Evolutionary conservation across 2,329 filamentous ascomycete species (phyloP).

Genomic region (Epichloe amarillans): DNA sequence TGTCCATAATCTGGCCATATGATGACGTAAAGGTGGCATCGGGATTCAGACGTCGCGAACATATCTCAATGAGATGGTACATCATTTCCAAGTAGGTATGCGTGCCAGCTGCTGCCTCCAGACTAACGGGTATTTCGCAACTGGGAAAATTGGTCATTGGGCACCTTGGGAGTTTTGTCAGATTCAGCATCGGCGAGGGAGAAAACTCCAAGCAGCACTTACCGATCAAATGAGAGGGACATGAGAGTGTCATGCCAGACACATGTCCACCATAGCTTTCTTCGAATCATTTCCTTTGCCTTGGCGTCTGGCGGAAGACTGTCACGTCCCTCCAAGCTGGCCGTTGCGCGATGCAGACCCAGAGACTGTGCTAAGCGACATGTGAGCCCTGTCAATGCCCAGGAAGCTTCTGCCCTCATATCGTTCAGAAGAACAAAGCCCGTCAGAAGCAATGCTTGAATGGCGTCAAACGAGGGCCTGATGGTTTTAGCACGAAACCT

Average conservation of each 20-base stretch:
- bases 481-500: slow-evolving; percentile 4
- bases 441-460: slow-evolving; percentile 49
- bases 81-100: slow-evolving; percentile 50
- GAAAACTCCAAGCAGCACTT: slow-evolving; percentile 3
- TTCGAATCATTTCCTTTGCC: slow-evolving; percentile 40
- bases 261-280: slow-evolving; percentile 50
- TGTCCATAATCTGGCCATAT: slow-evolving; percentile 42
- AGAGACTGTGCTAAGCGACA: slow-evolving; percentile 53
- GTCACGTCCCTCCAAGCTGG: slow-evolving; percentile 31
- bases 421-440: slow-evolving; percentile 53
- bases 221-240: slow-evolving; percentile 53
- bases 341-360: slow-evolving; percentile 39
- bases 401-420: slow-evolving; percentile 57
- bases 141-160: slow-evolving; percentile 49
- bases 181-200: neutral
- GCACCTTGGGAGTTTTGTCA: slow-evolving; percentile 27
- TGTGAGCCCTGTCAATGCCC: slow-evolving; percentile 50
- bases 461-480: slow-evolving; percentile 50
- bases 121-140: slow-evolving; percentile 37
- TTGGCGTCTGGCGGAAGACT: slow-evolving; percentile 28
- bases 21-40: slow-evolving; percentile 35
- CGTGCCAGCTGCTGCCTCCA: slow-evolving; percentile 29
- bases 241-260: slow-evolving; percentile 55
- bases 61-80: slow-evolving; percentile 50
- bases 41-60: slow-evolving; percentile 43